Percentiles rank a stretch among this genome's conserved stretches.
phyloP scores from a whole-genome alignment of 805 yeast species.

The Wickerhamomyces chambardii region DNA sequence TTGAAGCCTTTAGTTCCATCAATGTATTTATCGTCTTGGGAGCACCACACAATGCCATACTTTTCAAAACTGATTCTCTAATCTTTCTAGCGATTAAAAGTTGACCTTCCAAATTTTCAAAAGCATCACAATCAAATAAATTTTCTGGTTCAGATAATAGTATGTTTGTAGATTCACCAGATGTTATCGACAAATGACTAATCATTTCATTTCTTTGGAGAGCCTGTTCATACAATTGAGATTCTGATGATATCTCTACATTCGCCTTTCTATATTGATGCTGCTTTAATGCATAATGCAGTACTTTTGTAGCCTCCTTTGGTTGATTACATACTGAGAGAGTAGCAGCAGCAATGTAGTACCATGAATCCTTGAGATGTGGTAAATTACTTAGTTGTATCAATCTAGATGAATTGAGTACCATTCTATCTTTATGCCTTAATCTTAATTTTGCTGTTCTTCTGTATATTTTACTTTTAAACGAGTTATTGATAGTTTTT shows the following conservation, averaged over 20 bases:
- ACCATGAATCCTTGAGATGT: conserved; percentile 55
- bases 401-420: conserved; percentile 48
- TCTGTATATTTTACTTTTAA: no score
- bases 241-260: conserved; percentile 5
- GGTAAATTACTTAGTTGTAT: conserved; percentile 45
- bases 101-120: conserved; percentile 8
- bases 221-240: conserved; percentile 12
- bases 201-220: conserved; percentile 11
- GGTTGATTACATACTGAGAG: conserved; percentile 78
- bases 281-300: conserved; percentile 51
- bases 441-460: no score
- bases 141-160: conserved; percentile 14
- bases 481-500: no score
- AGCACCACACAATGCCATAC: conserved; percentile 73
- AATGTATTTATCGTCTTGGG: conserved; percentile 82
- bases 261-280: conserved; percentile 13
- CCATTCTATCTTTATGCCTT: no score
- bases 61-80: conserved; percentile 71
- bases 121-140: neutral
- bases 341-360: conserved; percentile 70
- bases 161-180: conserved; percentile 5
- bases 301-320: conserved; percentile 65
- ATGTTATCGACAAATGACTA: conserved; percentile 3
- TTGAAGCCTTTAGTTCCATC: conserved; percentile 49
- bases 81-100: conserved; percentile 38